Evolutionary conservation across 768 basidiomycete species (phyloP).

Genomic region (Tremella fuciformis): DNA sequence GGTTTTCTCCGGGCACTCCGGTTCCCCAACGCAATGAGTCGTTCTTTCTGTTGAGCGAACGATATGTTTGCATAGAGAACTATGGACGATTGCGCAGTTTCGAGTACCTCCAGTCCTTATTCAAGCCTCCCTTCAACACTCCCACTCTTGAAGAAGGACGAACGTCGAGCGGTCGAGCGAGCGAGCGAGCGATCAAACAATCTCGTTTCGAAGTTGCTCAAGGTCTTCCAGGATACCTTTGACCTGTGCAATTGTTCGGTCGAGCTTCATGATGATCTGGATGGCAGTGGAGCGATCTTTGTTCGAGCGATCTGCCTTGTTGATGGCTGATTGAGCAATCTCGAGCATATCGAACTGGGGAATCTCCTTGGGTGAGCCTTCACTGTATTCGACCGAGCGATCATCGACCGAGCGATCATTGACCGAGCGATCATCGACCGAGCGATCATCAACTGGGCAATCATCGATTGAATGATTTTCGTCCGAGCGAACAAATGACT

Average conservation of each 20-base stretch:
- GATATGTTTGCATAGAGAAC: conserved; percentile 5
- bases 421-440: no score
- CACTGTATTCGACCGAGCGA: no score
- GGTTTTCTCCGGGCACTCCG: no score
- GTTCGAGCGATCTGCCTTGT: conserved; percentile 4
- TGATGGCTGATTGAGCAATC: no score
- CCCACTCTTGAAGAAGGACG: conserved; percentile 5
- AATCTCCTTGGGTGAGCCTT: no score
- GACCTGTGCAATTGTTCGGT: background rate
- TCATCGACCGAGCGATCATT: no score
- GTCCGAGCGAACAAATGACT: no score
- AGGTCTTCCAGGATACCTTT: background rate
- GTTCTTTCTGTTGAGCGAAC: conserved; percentile 6
- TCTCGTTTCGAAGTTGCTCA: background rate
- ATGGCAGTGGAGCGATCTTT: background rate
- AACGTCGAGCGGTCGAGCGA: no score
- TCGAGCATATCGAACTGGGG: no score
- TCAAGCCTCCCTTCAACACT: conserved; percentile 6
- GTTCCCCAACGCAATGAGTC: no score
- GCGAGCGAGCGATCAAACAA: background rate
- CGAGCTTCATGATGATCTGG: background rate
- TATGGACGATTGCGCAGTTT: conserved; percentile 3
- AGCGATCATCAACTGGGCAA: no score
- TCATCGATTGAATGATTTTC: no score
- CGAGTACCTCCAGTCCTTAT: conserved; percentile 4